Evolutionary conservation across 2,329 filamentous ascomycete genomes (phyloP), one percentile per base, ranked within the genome.

Genomic region (Ophiostoma populinum): DNA sequence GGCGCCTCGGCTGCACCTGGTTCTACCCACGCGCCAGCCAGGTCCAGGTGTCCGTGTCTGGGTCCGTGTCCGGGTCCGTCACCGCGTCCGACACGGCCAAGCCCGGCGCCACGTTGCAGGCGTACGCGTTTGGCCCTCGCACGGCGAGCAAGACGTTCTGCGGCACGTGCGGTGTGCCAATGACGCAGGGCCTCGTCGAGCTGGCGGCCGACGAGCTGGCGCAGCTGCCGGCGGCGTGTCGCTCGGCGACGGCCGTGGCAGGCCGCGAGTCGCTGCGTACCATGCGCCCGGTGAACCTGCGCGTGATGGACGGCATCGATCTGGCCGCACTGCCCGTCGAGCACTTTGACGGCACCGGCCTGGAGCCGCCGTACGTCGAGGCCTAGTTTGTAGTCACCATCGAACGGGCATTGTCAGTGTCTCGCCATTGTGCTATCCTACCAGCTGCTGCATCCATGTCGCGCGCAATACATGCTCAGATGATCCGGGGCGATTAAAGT

Each of bases 71-170:
- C n/a, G n/a, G n/a, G n/a, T n/a, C n/a, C n/a, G n/a, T n/a, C n/a
- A n/a, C n/a, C n/a, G n/a, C n/a, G n/a, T n/a, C n/a, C n/a, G n/a
- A n/a, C n/a, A n/a, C n/a, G n/a, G n/a, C n/a, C n/a, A n/a, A n/a
- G n/a, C n/a, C n/a, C n/a, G n/a, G n/a, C n/a, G n/a, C n/a, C n/a
- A 50, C 49, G 9, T 42, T 67, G 31, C 42, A 58, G 19, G 49
- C 41, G 3, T 65, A 65, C 46, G 8, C 34, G 7, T 62, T 63
- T 41, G 47, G 40, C 47, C 35, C 36, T 17, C 40, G 42, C 2
- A 13, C 55, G 4, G 43, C 51, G 27, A 40, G 37, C 39, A 67
- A 65, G 53, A 46, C 46, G 2, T 68, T 68, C 40, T 69, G 65
- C 52, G 56, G 55, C 43, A 54, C 36, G 9, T 69, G 65, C 43